These are phyloP conservation scores for Zoysia japonica DNA, from an alignment of 176 grass and related monocot genomes.

Conservation along the genomic window DNA sequence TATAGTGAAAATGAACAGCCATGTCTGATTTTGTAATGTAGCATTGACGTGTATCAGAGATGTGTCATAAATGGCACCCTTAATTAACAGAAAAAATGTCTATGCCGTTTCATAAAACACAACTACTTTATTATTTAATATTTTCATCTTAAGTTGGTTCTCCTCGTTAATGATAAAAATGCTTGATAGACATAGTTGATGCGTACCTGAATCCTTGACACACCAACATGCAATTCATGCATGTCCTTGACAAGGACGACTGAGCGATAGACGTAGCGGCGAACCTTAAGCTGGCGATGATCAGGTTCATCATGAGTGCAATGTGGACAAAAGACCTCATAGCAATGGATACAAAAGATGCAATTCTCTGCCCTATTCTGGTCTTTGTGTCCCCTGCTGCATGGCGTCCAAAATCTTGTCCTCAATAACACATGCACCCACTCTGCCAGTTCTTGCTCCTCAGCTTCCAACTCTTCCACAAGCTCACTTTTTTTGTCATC, in stretches of 20 bases:
- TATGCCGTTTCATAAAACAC: too few relatives aligned
- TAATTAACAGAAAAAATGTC: not conserved
- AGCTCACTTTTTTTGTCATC: too few relatives aligned
- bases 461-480: too few relatives aligned
- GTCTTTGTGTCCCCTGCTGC: too few relatives aligned
- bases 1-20: not conserved
- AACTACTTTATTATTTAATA: not conserved
- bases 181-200: not conserved
- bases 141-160: not conserved
- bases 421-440: too few relatives aligned
- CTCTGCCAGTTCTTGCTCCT: too few relatives aligned
- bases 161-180: not conserved
- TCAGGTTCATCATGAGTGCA: not conserved
- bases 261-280: constrained; percentile 55
- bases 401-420: too few relatives aligned
- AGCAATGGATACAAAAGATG: not conserved
- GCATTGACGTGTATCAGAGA: not conserved
- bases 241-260: constrained; percentile 38
- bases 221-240: constrained; percentile 22
- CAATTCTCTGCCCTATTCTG: not conserved
- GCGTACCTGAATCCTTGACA: constrained; percentile 51
- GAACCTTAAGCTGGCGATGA: constrained; percentile 52
- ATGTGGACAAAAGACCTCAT: constrained; percentile 30
- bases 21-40: not conserved
- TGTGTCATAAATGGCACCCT: not conserved